Conservation (phyloP, 2,329 filamentous ascomycete genomes). For the Fusarium sp. region DNA sequence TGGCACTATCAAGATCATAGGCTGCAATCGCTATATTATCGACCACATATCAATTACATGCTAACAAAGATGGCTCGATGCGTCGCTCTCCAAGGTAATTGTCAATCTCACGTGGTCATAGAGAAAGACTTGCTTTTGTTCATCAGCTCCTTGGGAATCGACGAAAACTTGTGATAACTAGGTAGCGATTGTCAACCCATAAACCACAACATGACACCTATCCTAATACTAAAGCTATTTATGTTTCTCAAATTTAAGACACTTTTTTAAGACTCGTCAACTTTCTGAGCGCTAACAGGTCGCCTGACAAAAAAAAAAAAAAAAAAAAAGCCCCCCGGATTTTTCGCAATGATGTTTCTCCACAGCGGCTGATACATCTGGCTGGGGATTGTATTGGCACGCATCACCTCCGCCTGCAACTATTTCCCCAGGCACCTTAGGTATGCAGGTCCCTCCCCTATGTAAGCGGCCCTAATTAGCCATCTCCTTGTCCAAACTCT, state of each 20-base stretch:
- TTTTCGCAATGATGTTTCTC: slow-evolving; percentile 28
- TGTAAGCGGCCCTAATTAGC: slow-evolving; percentile 25
- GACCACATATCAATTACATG: not conserved
- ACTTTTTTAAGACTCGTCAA: slow-evolving; percentile 6
- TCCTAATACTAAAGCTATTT: slow-evolving; percentile 2
- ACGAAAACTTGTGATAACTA: not conserved
- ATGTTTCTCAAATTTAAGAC: not conserved
- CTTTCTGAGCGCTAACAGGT: slow-evolving; percentile 24
- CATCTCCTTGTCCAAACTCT: slow-evolving; percentile 7
- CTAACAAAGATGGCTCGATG: not conserved
- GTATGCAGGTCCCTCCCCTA: slow-evolving; percentile 28
- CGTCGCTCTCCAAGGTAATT: not conserved
- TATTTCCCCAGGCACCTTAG: slow-evolving; percentile 20
- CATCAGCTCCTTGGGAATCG: not conserved
- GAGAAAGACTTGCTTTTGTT: slow-evolving; percentile 9
- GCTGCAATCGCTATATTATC: not conserved
- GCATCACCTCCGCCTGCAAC: slow-evolving; percentile 33
- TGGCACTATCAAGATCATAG: not conserved
- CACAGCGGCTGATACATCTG: slow-evolving; percentile 41
- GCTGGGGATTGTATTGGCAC: slow-evolving; percentile 22
- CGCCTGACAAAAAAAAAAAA: slow-evolving; percentile 26
- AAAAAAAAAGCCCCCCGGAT: slow-evolving; percentile 27
- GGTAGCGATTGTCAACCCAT: not conserved
- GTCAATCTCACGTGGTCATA: not conserved
- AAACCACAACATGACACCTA: not conserved